Evolutionary conservation across 2,329 filamentous ascomycete species (phyloP).

Genomic region (Orbilia blumenaviensis): DNA sequence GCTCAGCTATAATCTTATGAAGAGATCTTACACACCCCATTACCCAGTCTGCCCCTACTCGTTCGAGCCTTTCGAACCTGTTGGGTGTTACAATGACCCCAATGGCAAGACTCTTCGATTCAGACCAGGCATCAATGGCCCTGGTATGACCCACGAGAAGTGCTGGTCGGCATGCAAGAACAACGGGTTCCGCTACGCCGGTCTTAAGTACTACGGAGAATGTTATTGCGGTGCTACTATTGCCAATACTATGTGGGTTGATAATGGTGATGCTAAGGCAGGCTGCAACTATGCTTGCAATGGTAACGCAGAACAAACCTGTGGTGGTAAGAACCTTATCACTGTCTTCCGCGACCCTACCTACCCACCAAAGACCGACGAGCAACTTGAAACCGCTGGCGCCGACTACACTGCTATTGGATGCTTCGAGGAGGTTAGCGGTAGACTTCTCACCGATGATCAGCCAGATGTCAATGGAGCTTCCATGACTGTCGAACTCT

Average conservation of each 20-base stretch:
- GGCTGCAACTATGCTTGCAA: conserved; percentile 35
- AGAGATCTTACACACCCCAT: conserved; percentile 45
- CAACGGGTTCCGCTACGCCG: conserved; percentile 45
- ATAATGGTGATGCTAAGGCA: conserved; percentile 7
- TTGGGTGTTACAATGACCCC: conserved; percentile 41
- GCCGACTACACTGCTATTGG: conserved; percentile 33
- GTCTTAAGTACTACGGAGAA: conserved; percentile 42
- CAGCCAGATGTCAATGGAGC: conserved; percentile 26
- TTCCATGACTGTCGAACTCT: conserved; percentile 47
- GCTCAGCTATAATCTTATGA: background rate
- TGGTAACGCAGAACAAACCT: conserved; percentile 34
- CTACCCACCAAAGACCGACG: conserved; percentile 23
- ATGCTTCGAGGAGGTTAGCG: conserved; percentile 35
- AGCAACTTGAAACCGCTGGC: conserved; percentile 30
- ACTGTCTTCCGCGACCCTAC: conserved; percentile 37
- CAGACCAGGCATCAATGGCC: conserved; percentile 37
- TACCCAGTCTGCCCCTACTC: conserved; percentile 39
- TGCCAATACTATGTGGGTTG: background rate
- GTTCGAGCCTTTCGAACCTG: conserved; percentile 12
- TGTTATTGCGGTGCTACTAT: conserved; percentile 40
- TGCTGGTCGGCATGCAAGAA: conserved; percentile 48
- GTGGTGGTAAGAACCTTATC: conserved; percentile 39
- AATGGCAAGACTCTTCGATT: conserved; percentile 36
- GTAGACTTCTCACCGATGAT: conserved; percentile 40
- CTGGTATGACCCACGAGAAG: conserved; percentile 44